Conservation (phyloP, 2,329 filamentous ascomycete species). For the Endocalyx cinctus region DNA sequence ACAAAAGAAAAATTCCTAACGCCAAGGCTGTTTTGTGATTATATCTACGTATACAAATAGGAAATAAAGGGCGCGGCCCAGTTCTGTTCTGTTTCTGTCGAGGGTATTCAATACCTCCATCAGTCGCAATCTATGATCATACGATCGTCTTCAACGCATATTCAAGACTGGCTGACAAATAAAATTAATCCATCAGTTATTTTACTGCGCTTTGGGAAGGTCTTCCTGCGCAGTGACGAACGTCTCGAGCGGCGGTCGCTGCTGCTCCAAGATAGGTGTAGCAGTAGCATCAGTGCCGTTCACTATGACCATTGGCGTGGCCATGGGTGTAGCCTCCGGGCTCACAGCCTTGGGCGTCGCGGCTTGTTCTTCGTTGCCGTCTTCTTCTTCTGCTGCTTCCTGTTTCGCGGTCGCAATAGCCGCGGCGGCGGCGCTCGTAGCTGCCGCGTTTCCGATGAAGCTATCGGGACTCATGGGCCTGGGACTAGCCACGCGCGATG, state of each 20-base stretch:
- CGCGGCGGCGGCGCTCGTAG: slow-evolving; percentile 8
- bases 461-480: slow-evolving; percentile 19
- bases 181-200: no score
- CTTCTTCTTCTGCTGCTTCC: slow-evolving; percentile 11
- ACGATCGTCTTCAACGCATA: no score
- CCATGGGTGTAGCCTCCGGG: slow-evolving; percentile 6
- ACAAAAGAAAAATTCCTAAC: no score
- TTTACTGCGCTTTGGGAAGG: slow-evolving; percentile 27
- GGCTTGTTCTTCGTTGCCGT: slow-evolving; percentile 6
- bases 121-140: no score
- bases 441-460: slow-evolving; percentile 4
- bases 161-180: no score
- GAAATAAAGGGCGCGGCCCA: no score
- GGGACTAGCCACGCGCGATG: slow-evolving; percentile 26
- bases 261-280: background rate
- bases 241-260: slow-evolving; percentile 39
- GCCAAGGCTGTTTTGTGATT: no score
- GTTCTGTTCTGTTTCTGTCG: no score
- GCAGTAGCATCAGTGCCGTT: slow-evolving; percentile 2
- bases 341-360: slow-evolving; percentile 8
- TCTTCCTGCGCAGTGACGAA: slow-evolving; percentile 51
- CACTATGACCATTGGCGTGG: slow-evolving; percentile 6
- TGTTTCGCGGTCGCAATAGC: slow-evolving; percentile 4
- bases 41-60: no score
- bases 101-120: no score